Evolutionary conservation across 2,329 filamentous ascomycete species (phyloP), one percentile per base, ranked within the genome.

Genomic region (Ceratocystis eucalypticola): DNA sequence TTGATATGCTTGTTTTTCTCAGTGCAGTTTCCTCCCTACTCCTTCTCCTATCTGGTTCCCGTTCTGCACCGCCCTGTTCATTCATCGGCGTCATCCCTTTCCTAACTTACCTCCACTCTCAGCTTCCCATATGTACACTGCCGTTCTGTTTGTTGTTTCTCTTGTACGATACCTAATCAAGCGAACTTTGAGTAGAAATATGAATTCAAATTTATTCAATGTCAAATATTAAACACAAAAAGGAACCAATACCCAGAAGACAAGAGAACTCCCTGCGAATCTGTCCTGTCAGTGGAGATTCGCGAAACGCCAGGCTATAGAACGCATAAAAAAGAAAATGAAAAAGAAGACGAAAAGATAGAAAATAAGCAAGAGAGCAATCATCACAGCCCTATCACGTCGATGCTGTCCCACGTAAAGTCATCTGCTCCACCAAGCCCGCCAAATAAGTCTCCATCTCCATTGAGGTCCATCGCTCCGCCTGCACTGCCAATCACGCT

Each of bases 401-500:
- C 67, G 20, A 68, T 64, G 20, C 50, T 57, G 20, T 68, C 67
- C 67, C 67, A 68, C 25, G 61, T 61, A 55, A 67, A 68, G 33
- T 65, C 67, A 25, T 68, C 67, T 20, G 55, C 65, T 7, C 62
- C 65, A 15, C 62, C 46, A 8, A 67, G 46, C 7, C 67, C 64
- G 22, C 67, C 65, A 48, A 68, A 68, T 37, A 68, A 28, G 33
- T 68, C 67, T 3, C 48, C 61, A 17, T 68, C 67, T 5, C 50
- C 50, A 10, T 61, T 62, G 10, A 67, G 45, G 33, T 68, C 65
- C 61, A 67, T 48, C 5, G 30, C 15, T 2, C 64, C 41, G 20
- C 25, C 25, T 20, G 59, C 7, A 4, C 63, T 44, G 33, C 8
- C 30, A 20, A 61, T 50, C 12, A 65, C 45, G 44, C 61, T n/a